phyloP scores from a whole-genome alignment of 805 yeast species.

The Kuraishia ogatae region DNA sequence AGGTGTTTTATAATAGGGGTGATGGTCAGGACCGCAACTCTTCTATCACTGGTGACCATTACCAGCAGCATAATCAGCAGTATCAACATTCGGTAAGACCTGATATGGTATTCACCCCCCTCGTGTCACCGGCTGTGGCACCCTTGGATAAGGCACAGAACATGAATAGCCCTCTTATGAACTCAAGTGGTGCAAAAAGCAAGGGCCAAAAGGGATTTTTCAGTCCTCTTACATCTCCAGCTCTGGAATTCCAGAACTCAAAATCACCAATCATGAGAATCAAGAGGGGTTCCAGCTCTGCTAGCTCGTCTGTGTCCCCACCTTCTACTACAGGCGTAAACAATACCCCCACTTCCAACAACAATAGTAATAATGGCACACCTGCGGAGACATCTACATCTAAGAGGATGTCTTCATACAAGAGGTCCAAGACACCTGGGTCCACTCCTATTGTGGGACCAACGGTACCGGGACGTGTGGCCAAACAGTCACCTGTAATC shows the following conservation, averaged over 20 bases:
- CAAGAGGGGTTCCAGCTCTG: conserved; percentile 4
- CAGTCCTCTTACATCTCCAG: conserved; percentile 61
- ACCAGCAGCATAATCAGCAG: conserved; percentile 2
- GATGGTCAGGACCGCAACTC: neutral
- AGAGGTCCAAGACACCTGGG: conserved; percentile 29
- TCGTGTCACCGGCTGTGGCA: conserved; percentile 69
- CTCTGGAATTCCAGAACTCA: conserved; percentile 37
- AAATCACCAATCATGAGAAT: conserved; percentile 16
- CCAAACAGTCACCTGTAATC: conserved; percentile 29
- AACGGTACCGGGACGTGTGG: conserved; percentile 19
- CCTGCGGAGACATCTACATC: conserved; percentile 8
- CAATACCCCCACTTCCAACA: neutral
- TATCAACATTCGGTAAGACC: conserved; percentile 1
- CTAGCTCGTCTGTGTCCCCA: neutral
- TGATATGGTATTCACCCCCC: conserved; percentile 49
- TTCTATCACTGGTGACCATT: neutral
- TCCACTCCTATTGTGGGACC: conserved; percentile 31
- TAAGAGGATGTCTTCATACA: conserved; percentile 10
- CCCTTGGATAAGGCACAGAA: conserved; percentile 36
- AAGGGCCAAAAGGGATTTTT: conserved; percentile 13
- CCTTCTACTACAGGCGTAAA: neutral
- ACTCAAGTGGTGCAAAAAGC: conserved; percentile 6
- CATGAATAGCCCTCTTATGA: neutral
- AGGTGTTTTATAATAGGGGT: neutral
- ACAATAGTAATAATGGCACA: neutral